A percentile compares a stretch with the other conserved stretches of the same genome.
Evolutionary conservation across 164 flowering plant species (phyloP).

Genomic region (Kingdonia uniflora): DNA sequence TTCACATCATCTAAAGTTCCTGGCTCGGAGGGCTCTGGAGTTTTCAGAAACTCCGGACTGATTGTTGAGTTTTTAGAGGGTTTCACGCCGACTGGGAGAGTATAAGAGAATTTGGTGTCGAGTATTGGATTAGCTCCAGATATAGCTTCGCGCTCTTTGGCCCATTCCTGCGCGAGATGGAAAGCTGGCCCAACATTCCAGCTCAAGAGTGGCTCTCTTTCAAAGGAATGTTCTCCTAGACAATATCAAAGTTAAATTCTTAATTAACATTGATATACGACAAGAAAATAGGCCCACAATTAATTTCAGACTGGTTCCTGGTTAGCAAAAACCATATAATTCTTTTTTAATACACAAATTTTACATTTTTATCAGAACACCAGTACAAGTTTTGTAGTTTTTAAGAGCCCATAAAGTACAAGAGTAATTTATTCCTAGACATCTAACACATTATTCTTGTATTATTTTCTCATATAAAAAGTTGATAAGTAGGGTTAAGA

Average conservation of each 20-base stretch:
- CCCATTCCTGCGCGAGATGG: constrained; percentile 38
- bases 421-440: no score
- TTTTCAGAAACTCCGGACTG: constrained; percentile 12
- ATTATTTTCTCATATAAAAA: no score
- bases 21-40: constrained; percentile 12
- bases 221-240: constrained; percentile 36
- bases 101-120: constrained; percentile 30
- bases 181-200: constrained; percentile 53
- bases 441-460: no score
- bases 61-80: constrained; percentile 30
- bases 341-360: no score
- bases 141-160: constrained; percentile 37
- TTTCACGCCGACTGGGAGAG: constrained; percentile 81
- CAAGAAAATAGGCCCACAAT: no score
- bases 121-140: constrained; percentile 20
- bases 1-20: constrained; percentile 19
- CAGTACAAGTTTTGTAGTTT: no score
- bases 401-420: no score
- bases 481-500: not conserved
- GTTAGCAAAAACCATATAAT: no score
- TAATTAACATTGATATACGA: not conserved
- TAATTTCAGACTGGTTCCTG: no score
- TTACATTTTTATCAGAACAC: no score
- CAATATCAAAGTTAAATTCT: constrained; percentile 6
- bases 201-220: constrained; percentile 41